Conservation (phyloP, 2,329 filamentous ascomycete species). For the Pseudogymnoascus pannorum region DNA sequence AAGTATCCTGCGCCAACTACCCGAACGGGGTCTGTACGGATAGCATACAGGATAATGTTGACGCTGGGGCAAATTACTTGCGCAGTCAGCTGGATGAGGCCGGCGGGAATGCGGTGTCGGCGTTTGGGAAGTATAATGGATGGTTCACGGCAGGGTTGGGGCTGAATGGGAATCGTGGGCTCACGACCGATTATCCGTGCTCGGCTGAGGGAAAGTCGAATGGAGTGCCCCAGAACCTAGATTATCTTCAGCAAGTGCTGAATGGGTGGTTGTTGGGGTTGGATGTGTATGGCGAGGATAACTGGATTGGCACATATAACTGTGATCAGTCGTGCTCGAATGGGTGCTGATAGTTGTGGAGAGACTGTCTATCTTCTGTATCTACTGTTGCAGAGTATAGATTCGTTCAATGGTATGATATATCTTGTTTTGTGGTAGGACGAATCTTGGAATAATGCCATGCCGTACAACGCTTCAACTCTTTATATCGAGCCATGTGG, state of each 20-base stretch:
- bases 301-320: conserved; percentile 5
- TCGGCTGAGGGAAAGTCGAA: conserved; percentile 24
- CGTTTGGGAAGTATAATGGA: conserved; percentile 32
- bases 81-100: conserved; percentile 20
- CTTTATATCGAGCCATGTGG: too few species aligned
- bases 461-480: too few species aligned
- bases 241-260: conserved; percentile 31
- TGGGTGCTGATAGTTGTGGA: not conserved
- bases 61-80: conserved; percentile 30
- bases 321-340: not conserved
- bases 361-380: not conserved
- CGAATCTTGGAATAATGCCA: too few species aligned
- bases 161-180: conserved; percentile 27
- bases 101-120: conserved; percentile 28
- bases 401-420: not conserved
- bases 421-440: not conserved
- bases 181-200: conserved; percentile 26
- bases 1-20: conserved; percentile 32
- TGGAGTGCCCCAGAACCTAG: conserved; percentile 30
- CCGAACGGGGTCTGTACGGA: conserved; percentile 30
- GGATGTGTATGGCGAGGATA: conserved; percentile 17
- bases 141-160: conserved; percentile 29
- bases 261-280: conserved; percentile 33
- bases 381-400: not conserved
- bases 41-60: conserved; percentile 30